Base-by-base conservation (phyloP, 2,329 filamentous ascomycete species). In the Pyrenophora seminiperda region DNA sequence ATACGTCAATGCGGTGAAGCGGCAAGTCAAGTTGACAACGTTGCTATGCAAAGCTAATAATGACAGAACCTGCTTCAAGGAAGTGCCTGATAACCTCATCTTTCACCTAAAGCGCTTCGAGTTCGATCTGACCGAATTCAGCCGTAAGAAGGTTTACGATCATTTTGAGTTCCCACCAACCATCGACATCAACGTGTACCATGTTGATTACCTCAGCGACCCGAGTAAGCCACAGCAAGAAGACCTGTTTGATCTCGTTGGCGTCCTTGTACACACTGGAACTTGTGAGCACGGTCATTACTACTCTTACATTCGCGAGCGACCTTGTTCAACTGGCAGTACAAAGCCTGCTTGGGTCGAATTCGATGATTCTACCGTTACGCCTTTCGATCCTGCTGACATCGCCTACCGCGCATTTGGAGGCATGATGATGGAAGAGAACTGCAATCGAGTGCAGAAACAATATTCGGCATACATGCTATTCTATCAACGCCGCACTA, bases 201-300 rank as follows among this genome's bases (percentile, higher is more conserved):
- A 90, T 13, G 84, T 95, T n/a, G 88, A 92, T 34, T 82, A 92
- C 65, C 81, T 97, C 24, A 89, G 86, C 57, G 80, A 89, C 48
- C 79, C 83, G 3, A 75, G 79, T 1, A 72, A 78, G 3, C 76
- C 81, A 3, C 73, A 75, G 3, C 74, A 83, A 36, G 82, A 87
- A 31, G 94, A 99, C 71, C 72, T 89, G 0, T 99, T 97, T 65
- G 91, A 97, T 72, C 81, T 99, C 3, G 92, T 96, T n/a, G 94
- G 94, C 2, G 85, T 99, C 37, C 84, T 99, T 14, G 91, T 99
- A 1, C 94, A 99, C 70, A 88, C 89, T 11, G 94, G 94, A 13
- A 96, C 89, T 2, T 91, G 93, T 10, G 91, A 97, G 67, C 93
- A 91, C 20, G 94, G 94, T 0, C 94, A 99, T 71, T 99, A 99